Evolutionary conservation across 768 basidiomycete species (phyloP), one percentile per base, ranked within the genome.

Genomic region (Leccinum broughii): DNA sequence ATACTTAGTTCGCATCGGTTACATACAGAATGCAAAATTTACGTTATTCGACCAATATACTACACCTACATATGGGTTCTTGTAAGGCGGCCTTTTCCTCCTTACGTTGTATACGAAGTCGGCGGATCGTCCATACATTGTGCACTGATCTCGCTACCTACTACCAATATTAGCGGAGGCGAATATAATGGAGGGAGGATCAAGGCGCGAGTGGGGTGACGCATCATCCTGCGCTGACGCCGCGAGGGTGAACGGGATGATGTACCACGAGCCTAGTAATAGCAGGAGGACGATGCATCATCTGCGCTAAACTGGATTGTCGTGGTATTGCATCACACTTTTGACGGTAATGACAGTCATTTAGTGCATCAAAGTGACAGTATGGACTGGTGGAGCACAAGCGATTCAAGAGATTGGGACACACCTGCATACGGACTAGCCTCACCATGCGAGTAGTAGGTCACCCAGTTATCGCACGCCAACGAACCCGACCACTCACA

Each of bases 401-500:
- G 15, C 7, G 7, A 39, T 15, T 15, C 37, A 39, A 39, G 7
- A 39, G 7, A 39, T 39, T 39, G 37, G 37, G 15, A 39, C 37
- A 39, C 37, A 17, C 34, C 0, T 35, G 15, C 37, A 17, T 17
- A 41, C 39, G 14, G 39, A 28, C 32, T 60, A 7, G 56, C 20
- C 13, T 6, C 15, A 26, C 6, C 13, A 5, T 34, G 6, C 51
- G 9, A 49, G 32, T 39, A 68, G 60, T 35, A 35, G 66, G 56
- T 1, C 7, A 59, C 1, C 32, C 53, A 10, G 54, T 65, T 2
- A 58, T 60, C 20, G 54, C 60, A 14, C 66, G 65, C 56, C 63
- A 68, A 32, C 60, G 66, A 37, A 62, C 63, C 2, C 66, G 67
- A 3, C 68, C 62, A 10, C 50, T 68, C 3, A 46, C 60, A 2